Evolutionary conservation across 106 monocot genomes (phyloP).

Genomic region (Acorus calamus): DNA sequence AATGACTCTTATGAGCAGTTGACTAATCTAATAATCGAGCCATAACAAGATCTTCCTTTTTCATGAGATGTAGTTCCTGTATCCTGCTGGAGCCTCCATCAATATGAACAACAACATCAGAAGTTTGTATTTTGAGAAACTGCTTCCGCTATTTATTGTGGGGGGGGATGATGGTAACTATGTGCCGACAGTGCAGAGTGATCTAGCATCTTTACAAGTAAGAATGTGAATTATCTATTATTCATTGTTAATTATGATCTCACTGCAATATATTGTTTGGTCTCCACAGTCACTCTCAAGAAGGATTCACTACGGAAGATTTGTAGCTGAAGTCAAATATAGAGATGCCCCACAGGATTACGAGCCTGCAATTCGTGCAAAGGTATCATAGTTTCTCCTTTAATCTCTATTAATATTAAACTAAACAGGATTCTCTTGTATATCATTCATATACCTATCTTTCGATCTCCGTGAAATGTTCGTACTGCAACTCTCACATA

Average conservation of each 20-base stretch:
- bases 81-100: slow-evolving; percentile 59
- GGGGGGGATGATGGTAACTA: slow-evolving; percentile 94
- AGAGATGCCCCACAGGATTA: slow-evolving; percentile 74
- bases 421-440: too few species aligned
- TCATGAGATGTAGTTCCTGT: slow-evolving; percentile 27
- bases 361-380: slow-evolving; percentile 36
- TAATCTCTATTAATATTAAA: not conserved
- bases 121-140: slow-evolving; percentile 54
- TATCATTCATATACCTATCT: too few species aligned
- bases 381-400: slow-evolving; percentile 25
- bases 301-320: slow-evolving; percentile 82
- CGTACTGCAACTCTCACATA: too few species aligned
- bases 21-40: not conserved
- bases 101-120: slow-evolving; percentile 59
- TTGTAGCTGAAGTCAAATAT: slow-evolving; percentile 90
- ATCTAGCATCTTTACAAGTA: slow-evolving; percentile 85
- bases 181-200: slow-evolving; percentile 48
- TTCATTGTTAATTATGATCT: not conserved
- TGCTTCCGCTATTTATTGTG: slow-evolving; percentile 56
- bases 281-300: slow-evolving; percentile 63
- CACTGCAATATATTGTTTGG: not conserved
- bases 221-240: not conserved
- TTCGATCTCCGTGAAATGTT: too few species aligned
- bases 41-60: too few species aligned
- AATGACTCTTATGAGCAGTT: not conserved